phyloP scores from a whole-genome alignment of 257 asterid species.

The Penstemon newberryi region DNA sequence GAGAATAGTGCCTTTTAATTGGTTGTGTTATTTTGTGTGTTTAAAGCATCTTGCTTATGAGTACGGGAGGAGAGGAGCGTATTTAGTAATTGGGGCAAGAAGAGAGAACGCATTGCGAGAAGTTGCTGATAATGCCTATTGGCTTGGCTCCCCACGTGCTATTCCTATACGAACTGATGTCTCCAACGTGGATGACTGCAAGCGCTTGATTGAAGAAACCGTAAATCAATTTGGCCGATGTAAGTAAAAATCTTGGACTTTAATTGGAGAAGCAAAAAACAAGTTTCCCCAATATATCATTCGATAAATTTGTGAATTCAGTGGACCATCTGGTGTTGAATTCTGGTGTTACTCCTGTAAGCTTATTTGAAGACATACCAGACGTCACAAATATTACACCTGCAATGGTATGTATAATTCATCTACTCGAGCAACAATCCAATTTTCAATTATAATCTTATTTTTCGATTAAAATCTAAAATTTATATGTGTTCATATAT shows the following conservation, averaged over 20 bases:
- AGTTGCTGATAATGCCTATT: conserved; percentile 56
- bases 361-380: conserved; percentile 59
- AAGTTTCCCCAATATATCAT: neutral
- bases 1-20: neutral
- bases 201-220: conserved; percentile 54
- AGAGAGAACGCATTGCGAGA: conserved; percentile 53
- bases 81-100: conserved; percentile 69
- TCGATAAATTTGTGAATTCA: conserved; percentile 12
- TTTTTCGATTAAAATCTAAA: neutral
- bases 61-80: conserved; percentile 78
- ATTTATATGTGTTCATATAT: neutral
- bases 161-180: conserved; percentile 59
- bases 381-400: conserved; percentile 46
- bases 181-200: conserved; percentile 52
- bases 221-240: conserved; percentile 62
- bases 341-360: conserved; percentile 57
- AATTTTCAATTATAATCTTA: neutral
- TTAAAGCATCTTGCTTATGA: conserved; percentile 72
- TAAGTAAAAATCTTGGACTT: conserved; percentile 10
- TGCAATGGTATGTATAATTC: conserved; percentile 46
- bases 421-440: neutral
- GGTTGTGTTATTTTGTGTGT: neutral
- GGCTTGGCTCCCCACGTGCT: conserved; percentile 63
- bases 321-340: conserved; percentile 80
- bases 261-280: neutral